Base-by-base conservation (phyloP, 1,284 basidiomycete species). In the Moesziomyces parantarcticus region DNA sequence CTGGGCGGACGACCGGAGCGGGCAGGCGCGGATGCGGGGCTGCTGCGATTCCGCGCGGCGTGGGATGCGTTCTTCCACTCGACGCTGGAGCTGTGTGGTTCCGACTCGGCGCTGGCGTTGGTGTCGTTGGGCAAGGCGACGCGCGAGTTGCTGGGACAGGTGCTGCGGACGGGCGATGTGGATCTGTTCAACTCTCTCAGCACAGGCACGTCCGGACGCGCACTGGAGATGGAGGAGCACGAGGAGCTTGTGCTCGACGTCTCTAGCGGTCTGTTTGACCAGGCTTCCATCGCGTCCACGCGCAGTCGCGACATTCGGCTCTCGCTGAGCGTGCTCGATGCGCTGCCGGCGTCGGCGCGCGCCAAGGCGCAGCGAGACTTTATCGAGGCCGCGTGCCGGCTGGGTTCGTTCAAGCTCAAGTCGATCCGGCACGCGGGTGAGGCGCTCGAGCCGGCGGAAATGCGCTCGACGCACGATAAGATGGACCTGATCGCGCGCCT, bases 341-440 rank as follows among this genome's bases (percentile, higher is more conserved):
- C 62, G 1, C 53, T 66, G 0, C 48, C 67, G 4, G 42, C 32
- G 3, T 50, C 57, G 1, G 1, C 43, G 1, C 47, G 55, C 0
- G 52, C 59, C 0, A 36, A 39, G 18, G n/a, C 23, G 7, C 62
- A 71, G 39, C 50, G 40, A 9, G 47, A 69, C 1, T 77, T 77
- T 16, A 69, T 77, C 36, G 67, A 77, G 20, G 67, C 72, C 5
- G 46, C 53, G 7, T 77, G 72, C n/a, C 60, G 75, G 4, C 34
- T 77, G 20, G 62, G 57, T n/a, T 51, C 64, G 43, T 77, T 72
- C 64, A 58, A 63, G 40, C 50, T 76, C 48, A 57, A 50, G 18
- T 76, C 76, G 1, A 36, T 34, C 6, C 16, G 34, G 0, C 44
- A 53, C 0, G 50, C 69, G 0, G 51, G 61, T 1, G 16, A 46